Base-by-base conservation (phyloP, 345 rosid genomes). In the Arabis hirsuta region DNA sequence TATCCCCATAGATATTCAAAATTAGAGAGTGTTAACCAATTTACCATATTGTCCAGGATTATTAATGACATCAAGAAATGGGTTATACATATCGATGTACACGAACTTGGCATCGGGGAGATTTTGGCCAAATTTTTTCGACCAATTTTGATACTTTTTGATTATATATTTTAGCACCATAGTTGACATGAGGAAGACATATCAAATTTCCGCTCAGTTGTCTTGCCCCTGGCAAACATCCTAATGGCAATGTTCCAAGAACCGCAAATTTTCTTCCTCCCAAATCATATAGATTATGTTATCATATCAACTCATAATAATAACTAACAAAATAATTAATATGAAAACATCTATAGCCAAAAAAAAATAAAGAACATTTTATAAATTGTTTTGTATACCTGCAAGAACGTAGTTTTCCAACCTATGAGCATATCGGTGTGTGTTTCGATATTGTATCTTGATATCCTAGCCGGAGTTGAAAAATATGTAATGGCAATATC, bases 401-500 rank as follows among this genome's bases (percentile, higher is more conserved):
- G 54, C 6, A 76, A 24, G 76, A 83, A 83, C 2, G 52, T 53
- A 11, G 77, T 41, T 55, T 79, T 81, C 39, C 61, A 72, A 3
- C 13, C 56, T 42, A 76, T 53, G 59, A 80, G 60, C 19, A 82
- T 67, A 44, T 85, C 87, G 7, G 87, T 80, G 67, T 87, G 83
- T 9, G 82, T 52, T n/a, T 74, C 42, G 7, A 82, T 48, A 55
- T 39, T 79, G 29, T 81, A 45, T 11, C 14, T 34, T 14, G 53
- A 60, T 38, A 7, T 46, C 50, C 83, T 72, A 13, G 46, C 53
- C 1, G 69, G 81, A 50, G 76, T 44, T 2, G 10, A 4, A 43
- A 69, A 86, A 71, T 80, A 88, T 5, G 78, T 84, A 62, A 77
- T 76, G 16, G 80, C 89, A 32, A 88, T 73, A 85, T 88, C 95